Conservation (phyloP, 2,329 filamentous ascomycete genomes). For the Penicillium sp. region DNA sequence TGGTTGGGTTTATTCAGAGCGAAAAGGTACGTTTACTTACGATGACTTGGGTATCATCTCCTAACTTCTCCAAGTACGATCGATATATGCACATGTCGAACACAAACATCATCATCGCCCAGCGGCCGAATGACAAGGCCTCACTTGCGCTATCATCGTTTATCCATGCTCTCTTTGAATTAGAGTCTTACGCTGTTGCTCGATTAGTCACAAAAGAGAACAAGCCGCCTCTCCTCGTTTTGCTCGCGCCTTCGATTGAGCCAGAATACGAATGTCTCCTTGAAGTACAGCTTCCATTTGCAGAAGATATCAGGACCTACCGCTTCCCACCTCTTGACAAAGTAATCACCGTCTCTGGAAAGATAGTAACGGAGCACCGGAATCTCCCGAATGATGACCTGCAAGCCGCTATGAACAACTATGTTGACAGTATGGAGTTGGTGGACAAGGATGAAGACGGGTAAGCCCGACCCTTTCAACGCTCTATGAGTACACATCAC, state of each 20-base stretch:
- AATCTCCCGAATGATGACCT: conserved; percentile 79
- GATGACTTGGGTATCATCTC: conserved; percentile 6
- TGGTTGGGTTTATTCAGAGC: conserved; percentile 82
- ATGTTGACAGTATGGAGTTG: conserved; percentile 92
- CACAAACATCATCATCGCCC: conserved; percentile 75
- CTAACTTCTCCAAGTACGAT: conserved; percentile 68
- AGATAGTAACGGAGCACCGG: conserved; percentile 78
- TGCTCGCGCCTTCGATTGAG: conserved; percentile 82
- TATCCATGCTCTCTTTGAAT: conserved; percentile 82
- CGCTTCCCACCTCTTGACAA: conserved; percentile 88
- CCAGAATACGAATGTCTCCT: conserved; percentile 81
- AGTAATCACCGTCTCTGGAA: conserved; percentile 85
- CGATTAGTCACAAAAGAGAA: conserved; percentile 83
- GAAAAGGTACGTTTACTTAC: conserved; percentile 61
- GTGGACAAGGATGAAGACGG: conserved; percentile 75
- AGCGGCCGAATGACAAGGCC: conserved; percentile 79
- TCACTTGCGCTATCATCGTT: conserved; percentile 85
- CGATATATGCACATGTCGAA: conserved; percentile 85
- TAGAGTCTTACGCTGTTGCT: conserved; percentile 84
- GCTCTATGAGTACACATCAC: background rate
- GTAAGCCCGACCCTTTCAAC: conserved; percentile 47
- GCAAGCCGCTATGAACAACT: conserved; percentile 81
- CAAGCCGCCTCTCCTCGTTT: conserved; percentile 74
- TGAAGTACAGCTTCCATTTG: conserved; percentile 88
- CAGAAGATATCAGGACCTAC: conserved; percentile 89